Base-by-base conservation (phyloP, 163 green algal genomes). In the Coccomyxa subellipsoidea region DNA sequence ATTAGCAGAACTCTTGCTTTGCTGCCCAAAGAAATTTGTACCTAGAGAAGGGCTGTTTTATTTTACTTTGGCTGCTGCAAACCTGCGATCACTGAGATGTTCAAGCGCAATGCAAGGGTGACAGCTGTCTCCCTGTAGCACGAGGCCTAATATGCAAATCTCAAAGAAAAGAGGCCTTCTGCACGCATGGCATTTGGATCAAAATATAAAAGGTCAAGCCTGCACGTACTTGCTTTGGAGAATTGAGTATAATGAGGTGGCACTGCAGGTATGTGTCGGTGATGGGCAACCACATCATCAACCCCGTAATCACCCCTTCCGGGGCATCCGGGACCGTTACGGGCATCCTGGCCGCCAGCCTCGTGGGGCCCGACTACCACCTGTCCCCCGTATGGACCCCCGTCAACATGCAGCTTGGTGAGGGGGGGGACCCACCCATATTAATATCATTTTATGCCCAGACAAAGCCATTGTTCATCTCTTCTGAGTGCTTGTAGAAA, bases 371-470 rank as follows among this genome's bases (percentile, higher is more conserved):
- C 0, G 66, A 73, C 66, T 73, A 73, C 66, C 27, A 73, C 29
- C n/a, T 36, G 29, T 36, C 66, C 2, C 29, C 66, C n/a, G 66
- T 73, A 4, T 73, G 66, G 66, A 73, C 66, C 29, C 66, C 66
- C 66, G 32, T 73, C 66, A 73, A 73, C 66, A 73, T 73, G 66
- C 66, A 73, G 4, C 66, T 73, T 10, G 66, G 66, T 73, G 66
- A 8, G 66, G n/a, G n/a, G n/a, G n/a, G n/a, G n/a, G n/a, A n/a
- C n/a, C n/a, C n/a, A n/a, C n/a, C n/a, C n/a, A n/a, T n/a, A n/a
- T 66, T 18, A 66, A 12, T 18, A 66, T 29, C 47, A 66, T 18
- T 18, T 29, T 66, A 18, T 29, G 12, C 47, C 12, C 47, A 12
- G 18, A 18, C 47, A 66, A 66, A 29, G 47, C 12, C 47, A 12